These are phyloP conservation scores for Chlamydomonas schloesseri DNA, from an alignment of 139 green algal species.

Conservation along the genomic window DNA sequence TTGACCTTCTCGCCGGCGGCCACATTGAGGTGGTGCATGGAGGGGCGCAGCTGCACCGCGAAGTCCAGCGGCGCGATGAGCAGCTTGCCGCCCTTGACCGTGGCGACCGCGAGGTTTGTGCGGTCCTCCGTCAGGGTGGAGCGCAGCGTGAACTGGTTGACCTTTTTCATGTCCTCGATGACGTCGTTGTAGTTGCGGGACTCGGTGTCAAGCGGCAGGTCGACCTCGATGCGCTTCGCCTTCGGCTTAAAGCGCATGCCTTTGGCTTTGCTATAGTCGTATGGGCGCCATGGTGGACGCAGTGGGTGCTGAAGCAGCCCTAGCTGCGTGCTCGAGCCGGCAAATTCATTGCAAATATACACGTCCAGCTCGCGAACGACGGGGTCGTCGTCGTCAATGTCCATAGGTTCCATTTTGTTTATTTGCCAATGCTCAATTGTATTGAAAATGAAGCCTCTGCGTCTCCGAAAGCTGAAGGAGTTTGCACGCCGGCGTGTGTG, in stretches of 20 bases:
- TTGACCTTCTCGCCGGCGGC: not conserved
- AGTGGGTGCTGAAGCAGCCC: conserved; percentile 89
- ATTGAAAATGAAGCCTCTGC: too few species aligned
- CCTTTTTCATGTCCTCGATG: conserved; percentile 56
- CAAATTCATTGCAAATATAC: conserved; percentile 71
- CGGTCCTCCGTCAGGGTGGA: conserved; percentile 63
- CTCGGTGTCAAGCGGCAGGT: conserved; percentile 72
- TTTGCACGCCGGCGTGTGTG: not conserved
- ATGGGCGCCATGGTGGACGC: conserved; percentile 80
- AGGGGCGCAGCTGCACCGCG: conserved; percentile 85
- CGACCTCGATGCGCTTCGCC: conserved; percentile 71
- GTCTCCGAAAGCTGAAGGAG: too few species aligned
- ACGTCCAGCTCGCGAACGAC: conserved; percentile 81
- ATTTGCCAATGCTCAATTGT: too few species aligned
- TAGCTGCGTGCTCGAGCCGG: conserved; percentile 66
- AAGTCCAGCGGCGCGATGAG: conserved; percentile 86
- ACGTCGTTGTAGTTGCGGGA: conserved; percentile 73
- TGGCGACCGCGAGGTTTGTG: conserved; percentile 67
- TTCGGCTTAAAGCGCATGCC: conserved; percentile 77
- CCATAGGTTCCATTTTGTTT: not conserved
- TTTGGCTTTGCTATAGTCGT: conserved; percentile 66
- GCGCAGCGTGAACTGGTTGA: conserved; percentile 65
- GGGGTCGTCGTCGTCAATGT: conserved; percentile 58
- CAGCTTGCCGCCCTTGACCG: conserved; percentile 72
- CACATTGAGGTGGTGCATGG: conserved; percentile 77